Percentiles rank a stretch among this genome's conserved stretches.
Conservation (phyloP, 768 basidiomycete genomes). For the Psilocybe tampanensis region DNA sequence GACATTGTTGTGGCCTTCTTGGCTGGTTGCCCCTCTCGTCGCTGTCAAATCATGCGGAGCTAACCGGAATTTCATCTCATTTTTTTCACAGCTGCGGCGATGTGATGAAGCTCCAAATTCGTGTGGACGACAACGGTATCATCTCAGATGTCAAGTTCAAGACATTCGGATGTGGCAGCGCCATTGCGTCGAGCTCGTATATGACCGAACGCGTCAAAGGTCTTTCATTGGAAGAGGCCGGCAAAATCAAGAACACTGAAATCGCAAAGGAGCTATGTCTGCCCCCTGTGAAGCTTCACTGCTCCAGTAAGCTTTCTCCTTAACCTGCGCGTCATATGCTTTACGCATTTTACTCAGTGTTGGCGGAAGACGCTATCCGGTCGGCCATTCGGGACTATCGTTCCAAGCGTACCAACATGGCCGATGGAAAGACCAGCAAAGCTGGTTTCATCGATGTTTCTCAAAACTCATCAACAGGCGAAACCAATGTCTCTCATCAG, state of each 20-base stretch:
- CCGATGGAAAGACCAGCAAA: constrained; percentile 49
- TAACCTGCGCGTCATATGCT: constrained; percentile 2
- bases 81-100: constrained; percentile 76
- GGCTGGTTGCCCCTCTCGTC: constrained; percentile 14
- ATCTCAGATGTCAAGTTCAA: constrained; percentile 99
- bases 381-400: constrained; percentile 97
- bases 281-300: constrained; percentile 95
- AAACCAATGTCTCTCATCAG: constrained; percentile 54
- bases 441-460: constrained; percentile 73
- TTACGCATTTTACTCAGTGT: constrained; percentile 49
- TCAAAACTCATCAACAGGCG: constrained; percentile 54
- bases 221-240: constrained; percentile 90
- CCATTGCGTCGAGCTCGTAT: constrained; percentile 96
- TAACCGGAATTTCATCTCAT: constrained; percentile 23
- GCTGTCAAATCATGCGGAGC: constrained; percentile 23
- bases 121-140: constrained; percentile 91
- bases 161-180: constrained; percentile 98
- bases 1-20: constrained; percentile 1
- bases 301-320: constrained; percentile 70
- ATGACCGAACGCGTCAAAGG: constrained; percentile 99
- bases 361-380: constrained; percentile 98
- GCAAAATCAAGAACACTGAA: constrained; percentile 97
- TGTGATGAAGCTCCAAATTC: constrained; percentile 99
- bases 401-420: constrained; percentile 68
- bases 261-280: constrained; percentile 96